These are phyloP conservation scores for Rhodotorula graminis DNA, from an alignment of 768 basidiomycete species.

Conservation along the genomic window DNA sequence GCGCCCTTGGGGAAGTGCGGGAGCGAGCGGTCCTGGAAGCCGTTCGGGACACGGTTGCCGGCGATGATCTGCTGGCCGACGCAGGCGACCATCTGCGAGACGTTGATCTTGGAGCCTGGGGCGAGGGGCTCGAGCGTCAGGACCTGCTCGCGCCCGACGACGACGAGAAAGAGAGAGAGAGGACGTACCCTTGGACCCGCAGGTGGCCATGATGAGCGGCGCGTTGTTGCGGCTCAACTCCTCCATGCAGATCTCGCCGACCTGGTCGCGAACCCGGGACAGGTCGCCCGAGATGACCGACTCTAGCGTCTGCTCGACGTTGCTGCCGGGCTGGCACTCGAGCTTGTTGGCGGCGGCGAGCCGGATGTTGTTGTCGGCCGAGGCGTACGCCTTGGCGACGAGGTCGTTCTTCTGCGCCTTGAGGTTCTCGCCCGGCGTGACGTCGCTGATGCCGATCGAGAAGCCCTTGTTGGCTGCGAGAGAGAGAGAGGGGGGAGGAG, in stretches of 20 bases:
- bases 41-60: slow-evolving; percentile 95
- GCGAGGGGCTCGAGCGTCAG: neutral
- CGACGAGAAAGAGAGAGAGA: neutral
- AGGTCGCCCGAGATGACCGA: slow-evolving; percentile 89
- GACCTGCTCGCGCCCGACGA: neutral
- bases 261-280: slow-evolving; percentile 90
- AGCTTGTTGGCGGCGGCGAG: slow-evolving; percentile 83
- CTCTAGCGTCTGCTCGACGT: slow-evolving; percentile 94
- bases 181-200: slow-evolving; percentile 85
- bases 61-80: slow-evolving; percentile 99
- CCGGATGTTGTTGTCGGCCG: slow-evolving; percentile 80
- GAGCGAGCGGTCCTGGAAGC: slow-evolving; percentile 97
- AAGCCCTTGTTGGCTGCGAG: slow-evolving; percentile 87
- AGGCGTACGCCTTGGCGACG: slow-evolving; percentile 80
- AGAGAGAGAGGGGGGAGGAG: neutral
- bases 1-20: slow-evolving; percentile 98
- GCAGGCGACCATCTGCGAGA: slow-evolving; percentile 99
- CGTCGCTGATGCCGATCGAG: slow-evolving; percentile 96
- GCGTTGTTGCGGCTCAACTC: slow-evolving; percentile 97
- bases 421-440: slow-evolving; percentile 87
- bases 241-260: slow-evolving; percentile 95
- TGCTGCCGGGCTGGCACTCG: slow-evolving; percentile 94
- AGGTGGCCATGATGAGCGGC: slow-evolving; percentile 96
- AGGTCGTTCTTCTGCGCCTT: slow-evolving; percentile 72
- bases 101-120: slow-evolving; percentile 93